These are phyloP conservation scores for Lentinus polychrous DNA, from an alignment of 1,284 basidiomycete genomes.

Conservation along the genomic window DNA sequence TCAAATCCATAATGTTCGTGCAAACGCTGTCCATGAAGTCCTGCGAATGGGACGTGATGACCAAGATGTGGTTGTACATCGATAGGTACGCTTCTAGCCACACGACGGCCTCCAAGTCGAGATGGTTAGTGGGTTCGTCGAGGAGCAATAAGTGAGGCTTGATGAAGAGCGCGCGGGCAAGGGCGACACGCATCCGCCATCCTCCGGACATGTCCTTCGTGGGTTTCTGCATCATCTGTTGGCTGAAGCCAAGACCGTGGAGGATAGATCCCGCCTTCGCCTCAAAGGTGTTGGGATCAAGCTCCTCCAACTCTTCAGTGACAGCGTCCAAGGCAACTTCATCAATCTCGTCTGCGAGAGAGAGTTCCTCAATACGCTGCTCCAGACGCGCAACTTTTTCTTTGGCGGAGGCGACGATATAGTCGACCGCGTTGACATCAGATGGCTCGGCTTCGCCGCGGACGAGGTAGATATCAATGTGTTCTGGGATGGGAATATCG, in stretches of 20 bases:
- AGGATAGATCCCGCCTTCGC: constrained; percentile 94
- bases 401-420: constrained; percentile 89
- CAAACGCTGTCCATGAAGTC: constrained; percentile 98
- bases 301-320: constrained; percentile 96
- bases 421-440: constrained; percentile 95
- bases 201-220: constrained; percentile 99
- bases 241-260: constrained; percentile 92
- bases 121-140: constrained; percentile 85
- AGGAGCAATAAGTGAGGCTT: constrained; percentile 93
- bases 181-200: constrained; percentile 98
- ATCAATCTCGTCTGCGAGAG: constrained; percentile 84
- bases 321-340: constrained; percentile 80
- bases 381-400: constrained; percentile 96
- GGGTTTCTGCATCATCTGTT: constrained; percentile 91
- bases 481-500: constrained; percentile 90
- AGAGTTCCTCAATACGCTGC: constrained; percentile 91
- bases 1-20: constrained; percentile 98
- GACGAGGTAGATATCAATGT: constrained; percentile 98
- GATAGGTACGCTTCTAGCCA: constrained; percentile 98
- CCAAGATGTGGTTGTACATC: constrained; percentile 97
- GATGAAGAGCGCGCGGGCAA: constrained; percentile 93
- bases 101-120: constrained; percentile 96
- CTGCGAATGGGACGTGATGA: constrained; percentile 94
- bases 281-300: constrained; percentile 95
- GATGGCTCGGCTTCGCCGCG: constrained; percentile 94